A percentile compares a stretch with the other conserved stretches of the same genome.
These are phyloP conservation scores for Chenopodium album DNA, from an alignment of 148 eudicot genomes.

Conservation along the genomic window DNA sequence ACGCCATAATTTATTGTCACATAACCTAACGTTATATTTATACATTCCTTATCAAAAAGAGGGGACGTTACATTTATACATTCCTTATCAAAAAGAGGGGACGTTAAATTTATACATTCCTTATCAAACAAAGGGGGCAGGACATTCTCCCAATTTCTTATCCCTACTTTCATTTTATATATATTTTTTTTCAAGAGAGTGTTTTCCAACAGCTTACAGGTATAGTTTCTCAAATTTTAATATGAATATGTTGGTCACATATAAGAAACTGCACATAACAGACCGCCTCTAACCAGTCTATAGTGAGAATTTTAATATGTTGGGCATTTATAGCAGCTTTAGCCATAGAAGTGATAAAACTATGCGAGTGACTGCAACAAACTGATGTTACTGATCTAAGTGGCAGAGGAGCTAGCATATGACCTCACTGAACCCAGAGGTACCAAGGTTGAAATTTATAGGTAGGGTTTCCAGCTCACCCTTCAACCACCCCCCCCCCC, in stretches of 20 bases:
- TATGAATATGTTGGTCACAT: not conserved
- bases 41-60: not conserved
- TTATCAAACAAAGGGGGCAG: not conserved
- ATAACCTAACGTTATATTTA: not conserved
- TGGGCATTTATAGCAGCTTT: not conserved
- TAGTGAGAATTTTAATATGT: not conserved
- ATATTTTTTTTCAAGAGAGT: not conserved
- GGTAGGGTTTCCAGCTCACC: not conserved
- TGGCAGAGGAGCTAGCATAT: not conserved
- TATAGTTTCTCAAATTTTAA: too few relatives aligned
- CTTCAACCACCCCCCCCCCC: not conserved
- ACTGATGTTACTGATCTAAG: not conserved
- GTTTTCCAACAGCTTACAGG: not conserved
- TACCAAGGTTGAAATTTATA: not conserved
- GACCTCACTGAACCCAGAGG: not conserved
- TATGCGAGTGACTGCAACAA: not conserved
- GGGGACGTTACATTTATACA: not conserved
- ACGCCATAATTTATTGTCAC: not conserved
- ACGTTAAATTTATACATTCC: not conserved
- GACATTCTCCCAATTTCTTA: not conserved
- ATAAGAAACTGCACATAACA: not conserved
- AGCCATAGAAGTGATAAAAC: not conserved
- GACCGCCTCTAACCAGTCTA: not conserved
- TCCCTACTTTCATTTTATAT: not conserved
- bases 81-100: not conserved